Conservation (phyloP, 768 basidiomycete genomes). For the Clathrus columnatus region DNA sequence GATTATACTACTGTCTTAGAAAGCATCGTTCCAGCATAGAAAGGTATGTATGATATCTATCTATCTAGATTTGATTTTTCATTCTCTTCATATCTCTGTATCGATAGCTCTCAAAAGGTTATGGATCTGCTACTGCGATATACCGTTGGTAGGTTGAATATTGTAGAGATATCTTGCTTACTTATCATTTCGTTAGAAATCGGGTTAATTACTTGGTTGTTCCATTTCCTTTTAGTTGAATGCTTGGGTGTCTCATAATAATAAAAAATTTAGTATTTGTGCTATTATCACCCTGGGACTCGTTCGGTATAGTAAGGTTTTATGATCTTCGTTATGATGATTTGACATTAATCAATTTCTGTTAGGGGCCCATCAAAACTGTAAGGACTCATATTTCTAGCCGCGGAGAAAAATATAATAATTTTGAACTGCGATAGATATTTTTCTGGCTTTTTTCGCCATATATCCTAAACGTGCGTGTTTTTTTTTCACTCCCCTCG, state of each 20-base stretch:
- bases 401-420: background rate
- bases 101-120: background rate
- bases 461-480: conserved; percentile 5
- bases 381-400: background rate
- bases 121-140: background rate
- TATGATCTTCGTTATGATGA: background rate
- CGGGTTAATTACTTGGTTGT: background rate
- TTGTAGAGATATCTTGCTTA: background rate
- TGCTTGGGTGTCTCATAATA: background rate
- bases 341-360: background rate
- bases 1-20: background rate
- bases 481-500: background rate
- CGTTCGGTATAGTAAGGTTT: background rate
- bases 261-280: background rate
- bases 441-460: background rate
- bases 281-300: background rate
- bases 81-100: background rate
- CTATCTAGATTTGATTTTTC: background rate
- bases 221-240: background rate
- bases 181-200: background rate
- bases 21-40: background rate
- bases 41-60: too few species aligned
- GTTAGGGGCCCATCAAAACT: background rate
- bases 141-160: background rate
- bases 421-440: background rate